A percentile compares a stretch with the other conserved stretches of the same genome.
These are phyloP conservation scores for Diaporthe australafricana DNA, from an alignment of 2,329 filamentous ascomycete species.

Conservation along the genomic window DNA sequence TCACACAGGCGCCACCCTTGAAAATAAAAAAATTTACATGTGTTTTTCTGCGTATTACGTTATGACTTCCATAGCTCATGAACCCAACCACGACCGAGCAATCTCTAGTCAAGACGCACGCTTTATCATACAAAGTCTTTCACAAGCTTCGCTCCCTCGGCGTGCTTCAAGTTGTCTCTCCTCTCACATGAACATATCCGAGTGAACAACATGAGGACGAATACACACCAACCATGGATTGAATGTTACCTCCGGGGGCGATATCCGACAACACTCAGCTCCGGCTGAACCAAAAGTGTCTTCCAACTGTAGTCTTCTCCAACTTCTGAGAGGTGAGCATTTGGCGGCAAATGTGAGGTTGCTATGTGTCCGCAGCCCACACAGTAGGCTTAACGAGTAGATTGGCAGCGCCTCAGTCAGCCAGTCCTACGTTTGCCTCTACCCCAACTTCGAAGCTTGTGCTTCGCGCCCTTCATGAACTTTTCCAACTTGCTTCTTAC, in stretches of 20 bases:
- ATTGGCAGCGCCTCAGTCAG: not conserved
- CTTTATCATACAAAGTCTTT: conserved; percentile 16
- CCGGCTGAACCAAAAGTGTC: conserved; percentile 8
- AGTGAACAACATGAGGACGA: not conserved
- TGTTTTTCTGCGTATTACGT: conserved; percentile 33
- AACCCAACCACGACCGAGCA: not conserved
- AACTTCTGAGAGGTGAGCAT: not conserved
- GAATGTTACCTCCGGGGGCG: not conserved
- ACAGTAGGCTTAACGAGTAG: not conserved
- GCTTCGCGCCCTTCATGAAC: conserved; percentile 33
- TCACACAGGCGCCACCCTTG: not conserved
- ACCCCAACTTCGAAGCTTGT: conserved; percentile 34
- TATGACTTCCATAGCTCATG: not conserved
- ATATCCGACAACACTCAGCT: not conserved
- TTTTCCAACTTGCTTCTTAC: conserved; percentile 33
- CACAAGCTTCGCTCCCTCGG: not conserved
- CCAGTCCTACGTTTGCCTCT: conserved; percentile 22
- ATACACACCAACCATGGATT: not conserved
- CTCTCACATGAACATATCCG: not conserved
- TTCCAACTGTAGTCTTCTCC: not conserved
- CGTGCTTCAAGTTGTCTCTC: not conserved
- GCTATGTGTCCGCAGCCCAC: not conserved
- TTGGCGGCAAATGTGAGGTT: not conserved
- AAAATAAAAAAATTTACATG: conserved; percentile 34
- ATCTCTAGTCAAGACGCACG: not conserved